phyloP scores from a whole-genome alignment of 192 early-diverging fungal genomes.

The Paraglomus occultum region DNA sequence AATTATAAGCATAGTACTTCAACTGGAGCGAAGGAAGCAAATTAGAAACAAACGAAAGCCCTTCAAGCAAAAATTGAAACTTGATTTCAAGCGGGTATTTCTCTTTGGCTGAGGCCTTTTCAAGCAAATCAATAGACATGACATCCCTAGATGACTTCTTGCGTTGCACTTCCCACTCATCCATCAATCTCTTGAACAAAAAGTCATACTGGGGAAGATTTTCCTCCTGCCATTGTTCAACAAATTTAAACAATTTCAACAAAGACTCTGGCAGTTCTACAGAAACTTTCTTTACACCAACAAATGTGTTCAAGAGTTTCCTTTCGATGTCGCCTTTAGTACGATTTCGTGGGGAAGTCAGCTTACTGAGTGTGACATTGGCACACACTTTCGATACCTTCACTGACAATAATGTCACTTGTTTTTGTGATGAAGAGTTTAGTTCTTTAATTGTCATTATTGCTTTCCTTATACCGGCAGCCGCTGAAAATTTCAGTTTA shows the following conservation, averaged over 20 bases:
- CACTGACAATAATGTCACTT: slow-evolving; percentile 42
- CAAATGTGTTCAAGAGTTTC: slow-evolving; percentile 48
- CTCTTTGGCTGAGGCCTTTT: slow-evolving; percentile 14
- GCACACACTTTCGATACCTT: slow-evolving; percentile 43
- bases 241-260: slow-evolving; percentile 69
- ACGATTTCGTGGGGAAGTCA: slow-evolving; percentile 36
- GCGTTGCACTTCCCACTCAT: slow-evolving; percentile 63
- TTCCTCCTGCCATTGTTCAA: slow-evolving; percentile 76
- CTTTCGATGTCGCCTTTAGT: slow-evolving; percentile 35
- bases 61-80: slow-evolving; percentile 59
- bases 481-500: slow-evolving; percentile 40
- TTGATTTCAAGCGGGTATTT: slow-evolving; percentile 50
- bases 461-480: slow-evolving; percentile 43
- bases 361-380: slow-evolving; percentile 44
- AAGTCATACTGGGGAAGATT: slow-evolving; percentile 63
- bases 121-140: background rate
- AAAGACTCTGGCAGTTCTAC: slow-evolving; percentile 60
- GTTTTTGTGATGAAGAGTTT: slow-evolving; percentile 7
- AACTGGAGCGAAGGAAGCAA: slow-evolving; percentile 61
- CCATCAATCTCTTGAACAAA: slow-evolving; percentile 65
- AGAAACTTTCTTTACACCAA: slow-evolving; percentile 44
- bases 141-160: slow-evolving; percentile 20
- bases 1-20: slow-evolving; percentile 54
- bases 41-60: slow-evolving; percentile 58
- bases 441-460: slow-evolving; percentile 38